Evolutionary conservation across 129 eudicot species (phyloP).

Genomic region (Flaveria robusta): DNA sequence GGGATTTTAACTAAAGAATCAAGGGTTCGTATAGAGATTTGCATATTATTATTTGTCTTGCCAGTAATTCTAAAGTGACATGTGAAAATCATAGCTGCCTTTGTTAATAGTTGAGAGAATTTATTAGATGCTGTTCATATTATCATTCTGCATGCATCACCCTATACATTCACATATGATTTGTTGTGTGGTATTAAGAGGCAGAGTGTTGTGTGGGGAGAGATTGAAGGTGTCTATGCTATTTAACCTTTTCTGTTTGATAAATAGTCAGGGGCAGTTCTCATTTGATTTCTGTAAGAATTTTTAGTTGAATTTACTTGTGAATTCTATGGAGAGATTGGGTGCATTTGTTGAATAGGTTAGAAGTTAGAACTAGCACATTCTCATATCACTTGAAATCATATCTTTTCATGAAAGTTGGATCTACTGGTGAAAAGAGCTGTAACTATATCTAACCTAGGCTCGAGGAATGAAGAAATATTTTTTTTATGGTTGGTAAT

Average conservation of each 20-base stretch:
- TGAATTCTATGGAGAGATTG: neutral
- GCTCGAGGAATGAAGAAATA: neutral
- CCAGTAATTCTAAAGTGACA: neutral
- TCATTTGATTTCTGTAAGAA: neutral
- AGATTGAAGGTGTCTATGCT: neutral
- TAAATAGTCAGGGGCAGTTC: neutral
- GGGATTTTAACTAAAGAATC: neutral
- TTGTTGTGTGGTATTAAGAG: neutral
- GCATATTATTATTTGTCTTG: neutral
- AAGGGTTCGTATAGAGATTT: slow-evolving; percentile 1
- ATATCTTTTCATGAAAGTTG: neutral
- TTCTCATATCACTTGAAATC: neutral
- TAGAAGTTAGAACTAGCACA: neutral
- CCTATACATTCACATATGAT: neutral
- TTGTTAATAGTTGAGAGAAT: neutral
- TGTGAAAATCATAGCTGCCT: neutral
- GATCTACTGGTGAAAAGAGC: neutral
- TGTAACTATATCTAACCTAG: neutral
- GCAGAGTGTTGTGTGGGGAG: neutral
- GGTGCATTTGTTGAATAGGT: neutral
- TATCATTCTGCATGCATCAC: neutral
- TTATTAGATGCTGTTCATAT: neutral
- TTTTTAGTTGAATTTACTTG: neutral
- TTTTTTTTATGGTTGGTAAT: neutral
- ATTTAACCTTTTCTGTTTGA: neutral